phyloP scores from a whole-genome alignment of 805 yeast species.

The Saturnispora silvae region DNA sequence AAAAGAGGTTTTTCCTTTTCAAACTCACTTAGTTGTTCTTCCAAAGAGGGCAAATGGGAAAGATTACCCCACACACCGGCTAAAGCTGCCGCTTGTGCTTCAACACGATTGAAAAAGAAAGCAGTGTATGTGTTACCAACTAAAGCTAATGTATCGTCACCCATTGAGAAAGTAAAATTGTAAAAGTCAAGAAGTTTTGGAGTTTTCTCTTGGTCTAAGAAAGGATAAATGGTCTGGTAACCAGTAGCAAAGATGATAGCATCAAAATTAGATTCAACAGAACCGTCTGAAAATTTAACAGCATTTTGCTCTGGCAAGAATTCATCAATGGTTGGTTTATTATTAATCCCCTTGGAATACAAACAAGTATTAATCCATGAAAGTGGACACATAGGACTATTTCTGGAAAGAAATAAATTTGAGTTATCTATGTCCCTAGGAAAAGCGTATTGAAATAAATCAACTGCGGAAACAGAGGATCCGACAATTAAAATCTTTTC shows the following conservation, averaged over 20 bases:
- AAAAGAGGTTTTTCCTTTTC: slow-evolving; percentile 2
- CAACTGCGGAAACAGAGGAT: slow-evolving; percentile 31
- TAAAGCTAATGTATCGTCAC: slow-evolving; percentile 34
- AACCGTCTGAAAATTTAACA: slow-evolving; percentile 26
- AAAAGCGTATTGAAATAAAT: slow-evolving; percentile 29
- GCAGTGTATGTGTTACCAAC: slow-evolving; percentile 34
- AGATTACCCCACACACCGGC: slow-evolving; percentile 45
- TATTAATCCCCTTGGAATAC: slow-evolving; percentile 12
- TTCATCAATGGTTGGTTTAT: slow-evolving; percentile 14
- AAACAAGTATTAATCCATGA: slow-evolving; percentile 11
- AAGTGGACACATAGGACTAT: slow-evolving; percentile 1
- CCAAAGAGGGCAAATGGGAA: slow-evolving; percentile 29
- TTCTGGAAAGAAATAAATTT: slow-evolving; percentile 15
- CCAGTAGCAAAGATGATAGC: slow-evolving; percentile 43
- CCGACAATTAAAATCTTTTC: slow-evolving; percentile 36
- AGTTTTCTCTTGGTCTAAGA: slow-evolving; percentile 15
- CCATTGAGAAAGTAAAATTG: slow-evolving; percentile 28
- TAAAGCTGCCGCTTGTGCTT: slow-evolving; percentile 40
- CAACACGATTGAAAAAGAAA: slow-evolving; percentile 38
- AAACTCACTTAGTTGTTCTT: slow-evolving; percentile 29
- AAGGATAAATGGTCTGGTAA: slow-evolving; percentile 36
- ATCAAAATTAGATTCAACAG: slow-evolving; percentile 26
- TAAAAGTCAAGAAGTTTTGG: slow-evolving; percentile 16
- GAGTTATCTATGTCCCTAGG: slow-evolving; percentile 20
- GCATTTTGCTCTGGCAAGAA: slow-evolving; percentile 15